Evolutionary conservation across 2,329 filamentous ascomycete genomes (phyloP), one percentile per base, ranked within the genome.

Genomic region (Macrophomina tecta): DNA sequence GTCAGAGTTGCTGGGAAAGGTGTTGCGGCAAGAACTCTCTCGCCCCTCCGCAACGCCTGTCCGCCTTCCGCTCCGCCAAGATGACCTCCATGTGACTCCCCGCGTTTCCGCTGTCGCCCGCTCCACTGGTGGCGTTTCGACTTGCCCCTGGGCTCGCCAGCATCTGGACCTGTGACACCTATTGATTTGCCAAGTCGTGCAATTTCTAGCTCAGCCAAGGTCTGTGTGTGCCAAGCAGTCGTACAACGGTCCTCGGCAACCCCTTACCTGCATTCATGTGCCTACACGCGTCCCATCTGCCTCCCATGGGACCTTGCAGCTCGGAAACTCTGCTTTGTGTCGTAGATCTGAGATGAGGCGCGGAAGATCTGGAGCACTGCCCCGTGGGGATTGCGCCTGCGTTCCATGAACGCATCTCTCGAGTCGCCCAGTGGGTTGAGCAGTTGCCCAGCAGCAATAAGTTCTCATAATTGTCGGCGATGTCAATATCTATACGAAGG

Each of bases 41-140:
- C 51, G 51, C 30, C 52, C 42, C 23, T 18, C 18, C 18, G 28
- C 4, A 55, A 18, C n/a, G 53, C 36, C 36, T 36, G 49, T 36
- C 49, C 28, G 9, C 5, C 56, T 32, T 45, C 40, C 56, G 42
- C 56, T 34, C 56, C 16, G 56, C 56, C 56, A 61, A 61, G 56
- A 48, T 32, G 4, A 16, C 14, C 36, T 6, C 4, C 56, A 61
- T 61, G 55, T 60, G 40, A 61, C 40, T 23, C 30, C 28, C 56
- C 40, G 40, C 56, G 56, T 61, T 40, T 61, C 56, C 56, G 56
- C 40, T 61, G 23, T 23, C 38, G 18, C 18, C 53, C 56, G 56
- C 56, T 61, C 40, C 56, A 36, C 40, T 46, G 56, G 6, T 12
- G 8, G 40, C 56, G 56, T 61, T 61, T 61, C 56, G 56, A 61